These are phyloP conservation scores for Ogataea philodendri DNA, from an alignment of 805 yeast species.

Conservation along the genomic window DNA sequence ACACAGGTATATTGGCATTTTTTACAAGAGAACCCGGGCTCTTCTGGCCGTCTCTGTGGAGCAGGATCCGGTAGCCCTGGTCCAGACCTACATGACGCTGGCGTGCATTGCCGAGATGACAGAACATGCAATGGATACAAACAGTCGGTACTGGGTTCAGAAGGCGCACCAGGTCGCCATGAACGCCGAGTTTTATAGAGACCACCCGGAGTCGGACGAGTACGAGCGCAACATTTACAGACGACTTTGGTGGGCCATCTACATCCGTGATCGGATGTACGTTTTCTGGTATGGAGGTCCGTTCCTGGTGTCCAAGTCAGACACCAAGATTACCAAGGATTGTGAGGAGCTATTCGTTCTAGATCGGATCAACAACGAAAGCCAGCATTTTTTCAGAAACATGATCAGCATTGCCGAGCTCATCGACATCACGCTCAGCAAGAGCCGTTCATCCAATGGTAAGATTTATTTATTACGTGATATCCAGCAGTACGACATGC, in stretches of 20 bases:
- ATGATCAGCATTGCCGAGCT: conserved; percentile 17
- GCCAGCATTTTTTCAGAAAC: conserved; percentile 7
- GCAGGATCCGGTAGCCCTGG: conserved; percentile 48
- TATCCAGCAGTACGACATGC: conserved; percentile 60
- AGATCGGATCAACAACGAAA: neutral
- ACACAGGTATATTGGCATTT: conserved; percentile 12
- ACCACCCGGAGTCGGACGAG: conserved; percentile 3
- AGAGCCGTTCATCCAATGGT: neutral
- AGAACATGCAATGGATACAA: conserved; percentile 42
- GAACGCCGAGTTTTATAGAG: conserved; percentile 53
- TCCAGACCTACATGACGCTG: conserved; percentile 13
- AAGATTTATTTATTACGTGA: neutral
- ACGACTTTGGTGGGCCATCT: conserved; percentile 71
- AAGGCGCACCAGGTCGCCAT: conserved; percentile 71
- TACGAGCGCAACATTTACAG: conserved; percentile 46
- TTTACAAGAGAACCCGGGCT: conserved; percentile 51
- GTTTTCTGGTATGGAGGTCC: conserved; percentile 69
- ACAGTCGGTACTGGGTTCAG: conserved; percentile 55
- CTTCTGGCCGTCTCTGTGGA: conserved; percentile 66
- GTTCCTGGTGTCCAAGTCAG: conserved; percentile 59
- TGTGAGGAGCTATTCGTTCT: conserved; percentile 3
- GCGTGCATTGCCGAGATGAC: conserved; percentile 16
- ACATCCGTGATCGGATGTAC: conserved; percentile 59
- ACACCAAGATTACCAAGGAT: conserved; percentile 56
- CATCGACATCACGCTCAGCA: conserved; percentile 10